Evolutionary conservation across 768 basidiomycete species (phyloP), one percentile per base, ranked within the genome.

Genomic region (Suillus subalutaceus): DNA sequence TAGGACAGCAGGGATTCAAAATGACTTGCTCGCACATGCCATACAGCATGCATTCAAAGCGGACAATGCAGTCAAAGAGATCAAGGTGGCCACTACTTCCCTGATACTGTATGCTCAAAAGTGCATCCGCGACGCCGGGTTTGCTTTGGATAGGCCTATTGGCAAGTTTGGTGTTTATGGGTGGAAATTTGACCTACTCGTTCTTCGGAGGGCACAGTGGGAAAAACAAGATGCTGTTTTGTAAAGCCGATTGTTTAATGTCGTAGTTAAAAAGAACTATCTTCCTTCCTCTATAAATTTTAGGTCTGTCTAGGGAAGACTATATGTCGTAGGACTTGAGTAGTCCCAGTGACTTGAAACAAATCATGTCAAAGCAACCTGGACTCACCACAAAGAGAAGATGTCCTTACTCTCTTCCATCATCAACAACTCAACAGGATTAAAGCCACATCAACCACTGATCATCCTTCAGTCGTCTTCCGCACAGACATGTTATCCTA

Each of bases 1-100:
- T 70, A 85, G 90, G 60, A 69, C 70, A 9, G 77, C 84, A 30
- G 80, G 80, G 15, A 80, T 91, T 52, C 90, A 93, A 72, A 78
- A 85, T 20, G 92, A 93, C 72, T 73, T 94, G 37, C 78, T 94
- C 9, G 72, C 79, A n/a, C 81, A 86, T 71, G 90, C 89, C 0
- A 72, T 88, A 32, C 74, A 79, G 40, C 81, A 84, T 63, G 85
- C 87, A n/a, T 92, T 94, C 73, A 73, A 79, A 15, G 71, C 76
- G 10, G 76, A 82, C 63, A 59, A 73, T 12, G 75, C 72, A 20
- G 75, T 90, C 64, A 73, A 84, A 67, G 75, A 74, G 35, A 80
- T 92, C 63, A 79, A 81, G 64, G 81, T 82, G 1, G 61, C 73
- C 0, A 83, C 85, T 37, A 85, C 84, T 2, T 81, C 86, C 6